phyloP scores from a whole-genome alignment of 306 rosid species.

The Elaeagnus macrophylla region DNA sequence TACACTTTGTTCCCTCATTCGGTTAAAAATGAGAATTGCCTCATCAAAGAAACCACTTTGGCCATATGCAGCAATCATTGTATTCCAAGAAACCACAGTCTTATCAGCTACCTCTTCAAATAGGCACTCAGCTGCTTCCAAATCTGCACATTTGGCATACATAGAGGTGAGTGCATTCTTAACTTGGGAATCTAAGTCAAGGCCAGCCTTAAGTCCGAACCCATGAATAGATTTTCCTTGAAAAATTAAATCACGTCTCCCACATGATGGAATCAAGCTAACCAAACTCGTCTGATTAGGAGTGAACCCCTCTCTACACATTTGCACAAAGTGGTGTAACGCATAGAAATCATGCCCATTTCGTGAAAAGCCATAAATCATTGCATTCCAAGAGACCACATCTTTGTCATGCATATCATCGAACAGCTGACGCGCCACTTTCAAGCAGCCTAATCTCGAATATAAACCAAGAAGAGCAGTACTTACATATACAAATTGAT shows the following conservation, averaged over 20 bases:
- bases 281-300: conserved; percentile 37
- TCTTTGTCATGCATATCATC: conserved; percentile 57
- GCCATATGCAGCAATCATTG: conserved; percentile 69
- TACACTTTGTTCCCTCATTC: conserved; percentile 39
- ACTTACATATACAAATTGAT: conserved; percentile 38
- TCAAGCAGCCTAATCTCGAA: conserved; percentile 42
- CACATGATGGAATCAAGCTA: conserved; percentile 42
- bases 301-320: conserved; percentile 37
- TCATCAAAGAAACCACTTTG: conserved; percentile 42
- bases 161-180: conserved; percentile 55
- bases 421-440: conserved; percentile 44
- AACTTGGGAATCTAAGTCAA: conserved; percentile 30
- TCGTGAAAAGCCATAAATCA: conserved; percentile 56
- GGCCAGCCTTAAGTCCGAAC: conserved; percentile 39
- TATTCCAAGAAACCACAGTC: conserved; percentile 69
- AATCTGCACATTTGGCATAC: conserved; percentile 61
- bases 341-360: conserved; percentile 30
- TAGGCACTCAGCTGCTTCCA: conserved; percentile 43
- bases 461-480: conserved; percentile 48
- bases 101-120: conserved; percentile 48
- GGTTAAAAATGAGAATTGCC: conserved; percentile 47
- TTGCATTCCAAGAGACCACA: conserved; percentile 62
- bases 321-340: conserved; percentile 23
- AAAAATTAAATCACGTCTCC: conserved; percentile 22
- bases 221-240: conserved; percentile 45